Base-by-base conservation (phyloP, 164 flowering plant species). In the Buxus sempervirens region DNA sequence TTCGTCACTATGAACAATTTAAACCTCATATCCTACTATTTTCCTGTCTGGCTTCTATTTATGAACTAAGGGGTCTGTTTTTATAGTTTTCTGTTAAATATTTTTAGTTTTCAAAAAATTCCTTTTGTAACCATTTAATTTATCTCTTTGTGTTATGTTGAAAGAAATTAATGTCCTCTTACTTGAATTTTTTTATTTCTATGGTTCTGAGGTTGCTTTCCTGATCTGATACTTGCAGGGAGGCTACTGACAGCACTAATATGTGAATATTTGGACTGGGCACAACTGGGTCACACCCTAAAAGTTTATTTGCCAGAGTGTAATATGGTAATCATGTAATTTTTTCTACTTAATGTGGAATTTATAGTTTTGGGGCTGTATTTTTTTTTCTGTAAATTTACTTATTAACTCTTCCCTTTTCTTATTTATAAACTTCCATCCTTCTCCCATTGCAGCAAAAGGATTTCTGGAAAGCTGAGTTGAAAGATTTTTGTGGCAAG, bases 181-280 rank as follows among this genome's bases (percentile, higher is more conserved):
- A 51, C 25, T 19, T 59, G 20, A 14, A 15, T 59, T 68, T 64
- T 21, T 19, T 41, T 49, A 66, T 3, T 32, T 48, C 21, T 28
- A 27, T 38, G 12, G 38, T 49, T 63, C 45, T 25, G 60, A 62
- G 55, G 60, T 63, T 74, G 49, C 23, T 26, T 24, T 54, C n/a
- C 48, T 74, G 69, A 55, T 63, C 20, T 69, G 73, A 48, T 23
- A 26, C 68, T 55, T 77, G 77, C 92, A 96, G 99, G 99, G 66
- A 88, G 95, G 82, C 81, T 96, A 58, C 80, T 96, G 69, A 90
- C 95, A 68, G 91, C 99, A 58, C 75, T 96, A 28, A 72, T 96
- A 73, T 91, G 95, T 80, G 99, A 96, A 81, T 96, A 96, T 82
- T 72, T 96, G 82, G 99, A 96, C 72, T 96, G 99, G 99, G 99